A percentile compares a stretch with the other conserved stretches of the same genome.
phyloP scores from a whole-genome alignment of 225 moss, liverwort and hornwort species.

The Neckera pumila region DNA sequence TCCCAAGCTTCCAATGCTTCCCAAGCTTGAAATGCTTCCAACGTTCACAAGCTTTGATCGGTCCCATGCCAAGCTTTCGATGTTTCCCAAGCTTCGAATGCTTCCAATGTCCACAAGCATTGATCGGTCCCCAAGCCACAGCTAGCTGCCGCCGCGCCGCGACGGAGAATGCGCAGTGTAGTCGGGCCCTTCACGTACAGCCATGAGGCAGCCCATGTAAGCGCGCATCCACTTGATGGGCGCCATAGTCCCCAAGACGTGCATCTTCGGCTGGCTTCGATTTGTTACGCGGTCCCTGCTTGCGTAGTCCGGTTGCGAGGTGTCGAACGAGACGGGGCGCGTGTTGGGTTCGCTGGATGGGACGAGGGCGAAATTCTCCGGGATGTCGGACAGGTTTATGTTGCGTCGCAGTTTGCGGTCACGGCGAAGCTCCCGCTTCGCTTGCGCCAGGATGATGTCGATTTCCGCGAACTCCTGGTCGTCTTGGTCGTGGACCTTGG shows the following conservation, averaged over 20 bases:
- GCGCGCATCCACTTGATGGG: slow-evolving; percentile 32
- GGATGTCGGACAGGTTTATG: slow-evolving; percentile 37
- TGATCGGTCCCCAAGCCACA: background rate
- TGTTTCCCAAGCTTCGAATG: background rate
- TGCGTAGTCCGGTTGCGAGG: slow-evolving; percentile 8
- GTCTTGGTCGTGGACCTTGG: slow-evolving; percentile 31
- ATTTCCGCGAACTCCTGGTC: slow-evolving; percentile 26
- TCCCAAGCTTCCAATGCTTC: background rate
- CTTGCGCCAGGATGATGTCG: slow-evolving; percentile 27
- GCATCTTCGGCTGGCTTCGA: slow-evolving; percentile 8
- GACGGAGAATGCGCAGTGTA: background rate
- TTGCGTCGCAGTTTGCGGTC: slow-evolving; percentile 27
- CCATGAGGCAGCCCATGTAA: slow-evolving; percentile 32
- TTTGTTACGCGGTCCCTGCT: background rate
- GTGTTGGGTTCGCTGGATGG: background rate
- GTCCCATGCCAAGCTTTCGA: background rate
- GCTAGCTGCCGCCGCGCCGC: background rate
- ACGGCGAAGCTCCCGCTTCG: slow-evolving; percentile 10
- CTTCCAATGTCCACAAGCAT: background rate
- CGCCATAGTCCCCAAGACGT: slow-evolving; percentile 4
- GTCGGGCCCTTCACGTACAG: background rate
- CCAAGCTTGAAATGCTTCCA: background rate
- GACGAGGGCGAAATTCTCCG: slow-evolving; percentile 33
- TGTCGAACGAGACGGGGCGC: slow-evolving; percentile 8
- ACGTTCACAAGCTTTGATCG: background rate